Conservation (phyloP, 805 yeast species). For the Metschnikowia matae region DNA sequence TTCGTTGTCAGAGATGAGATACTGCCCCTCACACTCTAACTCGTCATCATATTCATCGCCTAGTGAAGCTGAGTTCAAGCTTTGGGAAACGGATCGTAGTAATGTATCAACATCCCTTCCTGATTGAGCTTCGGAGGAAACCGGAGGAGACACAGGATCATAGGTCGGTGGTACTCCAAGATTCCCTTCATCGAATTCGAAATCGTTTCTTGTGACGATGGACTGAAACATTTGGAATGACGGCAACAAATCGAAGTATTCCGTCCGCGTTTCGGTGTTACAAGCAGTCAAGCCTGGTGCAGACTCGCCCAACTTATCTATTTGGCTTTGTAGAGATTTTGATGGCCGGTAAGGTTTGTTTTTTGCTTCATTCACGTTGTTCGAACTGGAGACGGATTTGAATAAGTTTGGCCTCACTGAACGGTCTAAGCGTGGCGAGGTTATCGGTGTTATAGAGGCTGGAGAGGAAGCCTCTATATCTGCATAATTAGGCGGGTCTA, state of each 20-base stretch:
- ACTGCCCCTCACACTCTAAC: constrained; percentile 15
- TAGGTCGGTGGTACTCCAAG: constrained; percentile 34
- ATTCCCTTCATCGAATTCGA: constrained; percentile 34
- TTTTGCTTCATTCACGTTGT: background rate
- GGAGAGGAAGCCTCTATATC: constrained; percentile 14
- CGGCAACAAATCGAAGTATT: constrained; percentile 55
- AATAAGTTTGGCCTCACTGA: background rate
- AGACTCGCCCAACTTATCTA: constrained; percentile 22
- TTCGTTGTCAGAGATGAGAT: constrained; percentile 17
- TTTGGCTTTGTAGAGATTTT: constrained; percentile 32
- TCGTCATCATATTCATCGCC: constrained; percentile 11
- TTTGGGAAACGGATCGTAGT: constrained; percentile 11
- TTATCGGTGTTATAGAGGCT: constrained; percentile 9
- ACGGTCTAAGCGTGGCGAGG: constrained; percentile 3
- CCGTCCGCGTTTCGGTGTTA: constrained; percentile 16
- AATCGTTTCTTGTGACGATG: constrained; percentile 40
- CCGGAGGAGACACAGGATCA: constrained; percentile 25
- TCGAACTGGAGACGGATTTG: background rate
- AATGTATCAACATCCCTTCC: constrained; percentile 4
- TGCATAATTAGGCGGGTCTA: constrained; percentile 23
- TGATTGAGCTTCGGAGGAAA: background rate
- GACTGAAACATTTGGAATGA: constrained; percentile 67
- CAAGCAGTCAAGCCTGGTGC: constrained; percentile 7
- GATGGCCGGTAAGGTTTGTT: constrained; percentile 33
- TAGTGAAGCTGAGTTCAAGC: constrained; percentile 1